Evolutionary conservation across 768 basidiomycete genomes (phyloP).

Genomic region (Mycena albidolilacea): DNA sequence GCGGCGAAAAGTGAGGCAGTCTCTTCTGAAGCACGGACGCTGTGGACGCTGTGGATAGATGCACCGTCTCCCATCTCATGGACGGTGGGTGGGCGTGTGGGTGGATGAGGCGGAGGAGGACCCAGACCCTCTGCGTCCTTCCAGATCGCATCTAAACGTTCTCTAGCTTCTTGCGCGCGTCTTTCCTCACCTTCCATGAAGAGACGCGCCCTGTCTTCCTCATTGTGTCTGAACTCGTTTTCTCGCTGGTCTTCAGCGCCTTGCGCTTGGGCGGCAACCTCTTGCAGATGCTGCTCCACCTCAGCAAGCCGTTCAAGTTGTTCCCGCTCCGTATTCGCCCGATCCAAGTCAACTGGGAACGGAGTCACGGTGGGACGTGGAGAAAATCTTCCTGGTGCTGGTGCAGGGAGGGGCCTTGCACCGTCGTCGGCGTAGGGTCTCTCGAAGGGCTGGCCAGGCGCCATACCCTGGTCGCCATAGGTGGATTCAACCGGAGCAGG

Average conservation of each 20-base stretch:
- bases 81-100: constrained; percentile 27
- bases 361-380: constrained; percentile 55
- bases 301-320: constrained; percentile 72
- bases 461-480: constrained; percentile 13
- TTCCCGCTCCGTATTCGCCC: constrained; percentile 64
- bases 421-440: constrained; percentile 14
- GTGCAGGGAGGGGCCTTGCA: constrained; percentile 35
- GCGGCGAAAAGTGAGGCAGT: constrained; percentile 70
- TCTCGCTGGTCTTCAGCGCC: constrained; percentile 78
- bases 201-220: constrained; percentile 73
- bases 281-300: constrained; percentile 64
- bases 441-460: background rate
- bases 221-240: constrained; percentile 71
- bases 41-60: constrained; percentile 55
- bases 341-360: constrained; percentile 53
- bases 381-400: constrained; percentile 40
- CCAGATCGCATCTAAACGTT: constrained; percentile 64
- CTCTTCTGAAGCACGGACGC: constrained; percentile 62
- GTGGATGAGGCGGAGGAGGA: constrained; percentile 50
- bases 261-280: constrained; percentile 63
- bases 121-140: constrained; percentile 57
- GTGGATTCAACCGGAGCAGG: constrained; percentile 2
- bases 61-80: constrained; percentile 51
- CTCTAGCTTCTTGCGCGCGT: constrained; percentile 69
- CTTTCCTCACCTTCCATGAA: constrained; percentile 74